A percentile compares a stretch with the other conserved stretches of the same genome.
These are phyloP conservation scores for Cercospora zeae-maydis DNA, from an alignment of 2,329 filamentous ascomycete species.

Conservation along the genomic window DNA sequence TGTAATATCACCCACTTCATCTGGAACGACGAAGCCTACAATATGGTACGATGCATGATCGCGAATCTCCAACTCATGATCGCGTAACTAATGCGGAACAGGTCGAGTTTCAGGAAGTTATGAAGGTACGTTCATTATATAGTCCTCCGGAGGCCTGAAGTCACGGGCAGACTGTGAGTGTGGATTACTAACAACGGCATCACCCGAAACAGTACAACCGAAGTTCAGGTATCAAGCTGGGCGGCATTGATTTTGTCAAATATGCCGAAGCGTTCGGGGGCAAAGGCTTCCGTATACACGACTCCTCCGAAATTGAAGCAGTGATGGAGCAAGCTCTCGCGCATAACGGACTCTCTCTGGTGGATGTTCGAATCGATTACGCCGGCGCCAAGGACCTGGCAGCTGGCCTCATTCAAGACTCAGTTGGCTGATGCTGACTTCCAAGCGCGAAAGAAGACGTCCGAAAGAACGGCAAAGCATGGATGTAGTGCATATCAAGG, in stretches of 20 bases:
- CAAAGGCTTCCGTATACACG: slow-evolving; percentile 43
- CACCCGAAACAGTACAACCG: slow-evolving; percentile 39
- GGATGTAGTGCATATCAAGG: not conserved
- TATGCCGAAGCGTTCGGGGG: slow-evolving; percentile 49
- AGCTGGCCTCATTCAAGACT: slow-evolving; percentile 39
- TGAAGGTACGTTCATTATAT: slow-evolving; percentile 35
- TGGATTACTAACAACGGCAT: not conserved
- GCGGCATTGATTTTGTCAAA: slow-evolving; percentile 49
- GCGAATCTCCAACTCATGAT: not conserved
- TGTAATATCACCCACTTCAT: slow-evolving; percentile 52
- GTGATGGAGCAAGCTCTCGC: slow-evolving; percentile 46
- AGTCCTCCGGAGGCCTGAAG: not conserved
- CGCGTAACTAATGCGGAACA: not conserved
- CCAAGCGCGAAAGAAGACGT: not conserved
- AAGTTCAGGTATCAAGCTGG: slow-evolving; percentile 43
- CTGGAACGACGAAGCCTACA: slow-evolving; percentile 51
- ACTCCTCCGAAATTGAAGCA: slow-evolving; percentile 40
- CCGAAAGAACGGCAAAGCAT: not conserved
- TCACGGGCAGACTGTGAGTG: not conserved
- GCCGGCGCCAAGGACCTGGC: slow-evolving; percentile 43
- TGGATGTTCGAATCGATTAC: slow-evolving; percentile 50
- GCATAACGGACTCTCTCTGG: slow-evolving; percentile 44
- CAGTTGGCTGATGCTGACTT: slow-evolving; percentile 29
- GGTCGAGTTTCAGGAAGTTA: slow-evolving; percentile 50
- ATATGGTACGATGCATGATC: slow-evolving; percentile 39